Percentiles rank a stretch among this genome's conserved stretches.
Conservation (phyloP, 176 grass and related monocot genomes). For the Elymus sibiricus region DNA sequence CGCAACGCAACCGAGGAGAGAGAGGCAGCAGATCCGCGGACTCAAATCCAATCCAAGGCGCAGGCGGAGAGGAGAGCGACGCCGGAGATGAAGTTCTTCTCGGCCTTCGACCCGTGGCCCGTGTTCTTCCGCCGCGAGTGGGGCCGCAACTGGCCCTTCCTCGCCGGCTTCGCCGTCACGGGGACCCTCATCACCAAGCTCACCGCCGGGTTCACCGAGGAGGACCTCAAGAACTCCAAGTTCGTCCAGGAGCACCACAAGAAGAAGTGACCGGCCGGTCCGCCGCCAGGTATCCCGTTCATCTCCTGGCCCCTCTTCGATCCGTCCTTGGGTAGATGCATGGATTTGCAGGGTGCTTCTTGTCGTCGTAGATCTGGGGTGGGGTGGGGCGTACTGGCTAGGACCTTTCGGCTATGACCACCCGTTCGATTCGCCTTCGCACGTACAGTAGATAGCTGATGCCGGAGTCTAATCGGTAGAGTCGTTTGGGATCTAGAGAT, state of each 20-base stretch:
- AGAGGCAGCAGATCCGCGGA: no score
- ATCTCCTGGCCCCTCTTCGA: no score
- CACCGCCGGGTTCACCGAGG: constrained; percentile 61
- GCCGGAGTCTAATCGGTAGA: not conserved
- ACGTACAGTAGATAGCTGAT: not conserved
- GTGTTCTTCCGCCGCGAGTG: constrained; percentile 90
- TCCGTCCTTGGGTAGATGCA: no score
- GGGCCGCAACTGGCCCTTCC: constrained; percentile 75
- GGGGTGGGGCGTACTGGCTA: not conserved
- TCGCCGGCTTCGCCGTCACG: constrained; percentile 73
- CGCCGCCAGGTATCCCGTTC: no score
- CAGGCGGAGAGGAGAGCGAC: not conserved
- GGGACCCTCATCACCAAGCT: constrained; percentile 57
- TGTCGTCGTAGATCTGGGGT: not conserved
- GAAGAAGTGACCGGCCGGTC: not conserved
- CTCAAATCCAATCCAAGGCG: not conserved
- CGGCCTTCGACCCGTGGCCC: constrained; percentile 81
- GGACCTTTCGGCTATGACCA: not conserved
- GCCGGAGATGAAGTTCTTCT: not conserved
- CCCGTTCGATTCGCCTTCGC: not conserved
- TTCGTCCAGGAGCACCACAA: constrained; percentile 49
- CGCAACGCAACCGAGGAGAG: no score
- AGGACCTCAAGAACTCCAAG: constrained; percentile 69
- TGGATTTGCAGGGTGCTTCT: not conserved
- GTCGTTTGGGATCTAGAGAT: not conserved